A percentile compares a stretch with the other conserved stretches of the same genome.
Evolutionary conservation across 192 early-diverging fungal species (phyloP).

Genomic region (Coemansia sp.): DNA sequence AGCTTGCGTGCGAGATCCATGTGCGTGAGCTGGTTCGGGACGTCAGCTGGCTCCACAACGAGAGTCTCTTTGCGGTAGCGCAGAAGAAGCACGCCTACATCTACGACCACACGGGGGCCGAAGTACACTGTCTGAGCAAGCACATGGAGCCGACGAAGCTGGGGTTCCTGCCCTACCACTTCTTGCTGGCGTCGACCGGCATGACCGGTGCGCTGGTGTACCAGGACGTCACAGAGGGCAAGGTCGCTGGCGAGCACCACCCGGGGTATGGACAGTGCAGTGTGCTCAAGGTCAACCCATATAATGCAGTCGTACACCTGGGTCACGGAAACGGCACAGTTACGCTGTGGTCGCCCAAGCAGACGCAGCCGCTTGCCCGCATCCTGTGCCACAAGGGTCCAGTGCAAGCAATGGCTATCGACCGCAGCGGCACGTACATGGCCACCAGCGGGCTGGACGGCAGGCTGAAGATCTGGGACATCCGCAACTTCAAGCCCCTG

Average conservation of each 20-base stretch:
- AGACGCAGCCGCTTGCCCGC: constrained; percentile 83
- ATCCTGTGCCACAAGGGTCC: constrained; percentile 92
- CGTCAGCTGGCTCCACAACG: constrained; percentile 95
- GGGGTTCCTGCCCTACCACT: constrained; percentile 93
- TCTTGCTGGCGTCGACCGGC: constrained; percentile 80
- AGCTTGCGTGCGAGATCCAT: constrained; percentile 77
- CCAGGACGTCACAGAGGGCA: constrained; percentile 92
- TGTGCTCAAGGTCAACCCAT: constrained; percentile 87
- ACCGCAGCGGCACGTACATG: constrained; percentile 77
- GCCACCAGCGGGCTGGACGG: constrained; percentile 90
- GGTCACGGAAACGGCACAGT: constrained; percentile 92
- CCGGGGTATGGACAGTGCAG: constrained; percentile 78
- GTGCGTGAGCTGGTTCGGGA: constrained; percentile 88
- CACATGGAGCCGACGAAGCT: constrained; percentile 81
- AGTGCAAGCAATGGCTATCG: constrained; percentile 81
- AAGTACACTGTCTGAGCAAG: constrained; percentile 83
- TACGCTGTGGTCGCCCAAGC: constrained; percentile 87
- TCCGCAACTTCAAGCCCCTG: constrained; percentile 76
- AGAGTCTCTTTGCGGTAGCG: constrained; percentile 90
- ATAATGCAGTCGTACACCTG: constrained; percentile 85
- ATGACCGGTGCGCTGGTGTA: constrained; percentile 83
- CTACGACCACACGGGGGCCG: constrained; percentile 87
- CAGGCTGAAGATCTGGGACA: constrained; percentile 90
- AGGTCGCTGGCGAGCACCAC: constrained; percentile 73
- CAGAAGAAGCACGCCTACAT: constrained; percentile 96